Percentiles rank a stretch among this genome's conserved stretches.
Conservation (phyloP, 2,329 filamentous ascomycete genomes). For the Exophiala dermatitidis region DNA sequence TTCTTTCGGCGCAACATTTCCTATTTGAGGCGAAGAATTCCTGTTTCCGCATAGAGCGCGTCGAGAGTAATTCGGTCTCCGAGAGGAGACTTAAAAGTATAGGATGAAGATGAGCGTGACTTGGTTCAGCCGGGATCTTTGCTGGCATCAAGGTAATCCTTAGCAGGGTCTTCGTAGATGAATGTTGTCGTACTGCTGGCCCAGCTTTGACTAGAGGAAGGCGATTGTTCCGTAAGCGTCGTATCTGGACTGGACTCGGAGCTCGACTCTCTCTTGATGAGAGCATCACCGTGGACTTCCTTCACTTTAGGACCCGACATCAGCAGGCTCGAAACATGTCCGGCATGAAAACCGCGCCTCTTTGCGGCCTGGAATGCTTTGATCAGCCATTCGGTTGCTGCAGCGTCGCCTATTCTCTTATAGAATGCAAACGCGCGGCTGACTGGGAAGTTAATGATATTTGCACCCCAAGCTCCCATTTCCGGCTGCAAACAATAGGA, state of each 20-base stretch:
- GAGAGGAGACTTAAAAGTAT: too few species aligned
- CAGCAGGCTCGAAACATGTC: slow-evolving; percentile 9
- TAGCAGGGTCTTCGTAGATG: slow-evolving; percentile 8
- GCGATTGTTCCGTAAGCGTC: background rate
- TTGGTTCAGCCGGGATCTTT: slow-evolving; percentile 2
- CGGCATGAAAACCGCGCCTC: slow-evolving; percentile 14
- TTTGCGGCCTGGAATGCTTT: slow-evolving; percentile 15
- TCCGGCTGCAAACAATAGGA: slow-evolving; percentile 22
- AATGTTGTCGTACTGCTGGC: slow-evolving; percentile 6
- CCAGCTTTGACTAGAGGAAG: slow-evolving; percentile 1
- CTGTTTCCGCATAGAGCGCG: too few species aligned
- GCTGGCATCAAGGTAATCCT: slow-evolving; percentile 4
- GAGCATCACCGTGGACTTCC: slow-evolving; percentile 3
- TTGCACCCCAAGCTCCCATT: slow-evolving; percentile 23
- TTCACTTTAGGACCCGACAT: background rate
- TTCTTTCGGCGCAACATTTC: too few species aligned
- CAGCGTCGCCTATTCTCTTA: slow-evolving; percentile 9
- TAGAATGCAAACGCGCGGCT: slow-evolving; percentile 18
- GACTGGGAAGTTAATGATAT: slow-evolving; percentile 22
- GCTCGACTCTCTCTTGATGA: slow-evolving; percentile 12
- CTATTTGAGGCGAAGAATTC: too few species aligned
- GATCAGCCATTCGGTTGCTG: slow-evolving; percentile 14
- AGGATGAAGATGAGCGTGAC: too few species aligned
- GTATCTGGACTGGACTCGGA: background rate
- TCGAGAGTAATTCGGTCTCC: too few species aligned